phyloP scores from a whole-genome alignment of 805 yeast species.

The Yamadazyma takamatsuzukensis region DNA sequence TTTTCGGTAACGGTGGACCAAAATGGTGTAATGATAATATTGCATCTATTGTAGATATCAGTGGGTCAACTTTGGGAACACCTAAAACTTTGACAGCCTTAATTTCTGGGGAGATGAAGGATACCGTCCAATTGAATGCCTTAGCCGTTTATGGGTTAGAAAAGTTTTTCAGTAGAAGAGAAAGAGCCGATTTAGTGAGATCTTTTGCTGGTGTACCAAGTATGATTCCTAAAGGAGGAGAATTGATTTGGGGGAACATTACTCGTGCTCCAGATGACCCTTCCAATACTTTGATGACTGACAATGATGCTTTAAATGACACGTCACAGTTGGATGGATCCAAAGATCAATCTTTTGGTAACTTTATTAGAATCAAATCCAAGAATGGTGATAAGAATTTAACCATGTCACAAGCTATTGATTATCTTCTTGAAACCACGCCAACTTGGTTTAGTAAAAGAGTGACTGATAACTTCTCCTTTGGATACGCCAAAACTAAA shows the following conservation, averaged over 20 bases:
- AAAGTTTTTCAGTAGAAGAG: constrained; percentile 85
- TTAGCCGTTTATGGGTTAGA: constrained; percentile 93
- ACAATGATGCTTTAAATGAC: constrained; percentile 8
- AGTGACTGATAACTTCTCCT: constrained; percentile 68
- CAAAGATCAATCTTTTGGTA: constrained; percentile 51
- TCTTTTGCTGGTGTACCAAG: constrained; percentile 93
- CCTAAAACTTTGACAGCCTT: constrained; percentile 92
- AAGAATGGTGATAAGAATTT: constrained; percentile 40
- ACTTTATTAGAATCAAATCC: constrained; percentile 63
- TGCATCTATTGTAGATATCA: constrained; percentile 77
- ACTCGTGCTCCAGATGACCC: constrained; percentile 71
- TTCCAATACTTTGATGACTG: constrained; percentile 22
- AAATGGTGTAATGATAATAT: constrained; percentile 84
- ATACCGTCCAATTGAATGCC: constrained; percentile 90
- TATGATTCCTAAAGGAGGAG: constrained; percentile 97
- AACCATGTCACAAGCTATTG: constrained; percentile 66
- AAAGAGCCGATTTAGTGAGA: constrained; percentile 79
- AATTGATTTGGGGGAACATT: constrained; percentile 78
- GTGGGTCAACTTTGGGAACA: constrained; percentile 90
- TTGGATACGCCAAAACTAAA: constrained; percentile 62
- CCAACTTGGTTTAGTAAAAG: constrained; percentile 76
- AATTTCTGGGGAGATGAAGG: constrained; percentile 97
- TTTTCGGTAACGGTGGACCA: constrained; percentile 88
- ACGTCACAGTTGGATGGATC: constrained; percentile 20
- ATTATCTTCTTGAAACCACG: constrained; percentile 56